Evolutionary conservation across 2,329 filamentous ascomycete species (phyloP), one percentile per base, ranked within the genome.

Genomic region (Diaporthe ilicicola): DNA sequence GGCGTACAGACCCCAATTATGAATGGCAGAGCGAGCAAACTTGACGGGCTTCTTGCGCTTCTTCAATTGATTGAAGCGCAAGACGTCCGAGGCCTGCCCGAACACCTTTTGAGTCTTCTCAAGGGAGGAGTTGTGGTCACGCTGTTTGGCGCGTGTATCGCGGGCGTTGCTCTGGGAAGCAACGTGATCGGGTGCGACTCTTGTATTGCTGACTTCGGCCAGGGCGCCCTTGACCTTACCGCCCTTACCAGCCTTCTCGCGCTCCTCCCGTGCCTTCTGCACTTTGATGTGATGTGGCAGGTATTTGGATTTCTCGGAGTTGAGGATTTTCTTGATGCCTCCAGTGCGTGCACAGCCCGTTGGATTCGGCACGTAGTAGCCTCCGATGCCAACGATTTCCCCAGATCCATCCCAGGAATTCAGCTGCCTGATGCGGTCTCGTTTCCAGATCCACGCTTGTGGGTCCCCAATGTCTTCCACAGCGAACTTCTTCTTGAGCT

Each of bases 21-120:
- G 96, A 77, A 99, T 99, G 55, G 96, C 96, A 66, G 96, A 99
- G 54, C 96, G 90, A 70, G 95, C 96, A 82, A 99, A 99, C 80
- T 97, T 96, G 80, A 99, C 96, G 1, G 95, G 95, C 86, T 99
- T 99, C 90, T 98, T 99, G 73, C 96, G 93, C 84, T 98, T 99
- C 88, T 98, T 98, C 71, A 99, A 91, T 84, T 98, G 96, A 82
- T 99, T 99, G 88, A 99, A 99, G 71, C 95, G 93, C 77, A 99
- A 90, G 37, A 96, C 94, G 77, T 98, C 95, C 68, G 94, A 94
- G 75, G 97, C 95, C 73, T 90, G 89, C 67, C 92, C 92, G 24
- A 94, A 87, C 15, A 91, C 92, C 83, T 94, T 94, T 85, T 97
- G 97, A 81, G 98, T 95, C 55, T 96, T 94, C 79, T 97, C 97